phyloP scores from a whole-genome alignment of 2,329 filamentous ascomycete genomes.

The Pestalotiopsis sp. region DNA sequence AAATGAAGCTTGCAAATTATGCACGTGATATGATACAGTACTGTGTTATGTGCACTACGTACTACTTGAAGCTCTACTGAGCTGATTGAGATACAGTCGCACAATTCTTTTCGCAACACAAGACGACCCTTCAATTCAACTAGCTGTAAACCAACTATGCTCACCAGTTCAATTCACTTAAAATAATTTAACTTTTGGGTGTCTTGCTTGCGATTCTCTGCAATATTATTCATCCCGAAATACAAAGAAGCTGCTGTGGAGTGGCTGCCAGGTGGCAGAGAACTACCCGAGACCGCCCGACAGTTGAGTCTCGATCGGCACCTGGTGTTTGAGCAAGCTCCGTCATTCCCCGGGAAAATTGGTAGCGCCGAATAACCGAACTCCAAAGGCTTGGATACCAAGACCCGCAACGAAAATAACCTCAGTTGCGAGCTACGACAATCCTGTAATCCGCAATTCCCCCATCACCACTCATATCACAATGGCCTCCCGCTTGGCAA shows the following conservation, averaged over 20 bases:
- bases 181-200: background rate
- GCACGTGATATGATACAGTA: too few species aligned
- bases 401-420: slow-evolving; percentile 17
- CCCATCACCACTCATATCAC: slow-evolving; percentile 63
- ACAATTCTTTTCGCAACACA: too few species aligned
- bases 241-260: background rate
- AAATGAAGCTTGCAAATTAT: background rate
- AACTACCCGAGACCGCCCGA: background rate
- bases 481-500: slow-evolving; percentile 98
- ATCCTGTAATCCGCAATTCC: slow-evolving; percentile 45
- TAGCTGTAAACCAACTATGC: too few species aligned
- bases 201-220: background rate
- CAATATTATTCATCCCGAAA: background rate
- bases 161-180: too few species aligned
- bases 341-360: slow-evolving; percentile 8
- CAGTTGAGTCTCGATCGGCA: background rate
- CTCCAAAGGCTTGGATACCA: slow-evolving; percentile 5
- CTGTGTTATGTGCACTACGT: too few species aligned
- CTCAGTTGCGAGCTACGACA: slow-evolving; percentile 19
- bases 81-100: too few species aligned
- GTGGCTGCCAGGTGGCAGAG: background rate
- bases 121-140: too few species aligned
- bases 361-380: slow-evolving; percentile 13
- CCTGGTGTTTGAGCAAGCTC: background rate
- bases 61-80: too few species aligned